Base-by-base conservation (phyloP, 2,329 filamentous ascomycete genomes). In the Aschersonia sp. region DNA sequence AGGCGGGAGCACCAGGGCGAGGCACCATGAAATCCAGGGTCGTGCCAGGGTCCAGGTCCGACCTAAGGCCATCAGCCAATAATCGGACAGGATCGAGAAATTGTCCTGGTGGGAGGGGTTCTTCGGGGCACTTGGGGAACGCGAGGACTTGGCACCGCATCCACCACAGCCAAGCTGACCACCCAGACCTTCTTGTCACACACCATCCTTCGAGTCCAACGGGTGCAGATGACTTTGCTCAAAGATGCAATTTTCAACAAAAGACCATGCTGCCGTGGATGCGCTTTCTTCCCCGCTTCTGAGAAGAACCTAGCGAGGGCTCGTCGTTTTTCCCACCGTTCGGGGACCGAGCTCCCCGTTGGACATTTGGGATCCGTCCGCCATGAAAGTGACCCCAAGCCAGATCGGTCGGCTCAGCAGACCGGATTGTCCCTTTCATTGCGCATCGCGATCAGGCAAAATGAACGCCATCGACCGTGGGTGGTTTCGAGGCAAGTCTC, bases 71-170 rank as follows among this genome's bases (percentile, higher is more conserved):
- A 47, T 47, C 51, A 47, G 46, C 63, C 63, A 65, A 64, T 66
- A 55, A 65, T 66, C 61, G 61, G 58, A 35, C 44, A 57, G 61
- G 32, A 65, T 65, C 58, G 61, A 55, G 45, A 47, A 55, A 42
- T 40, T 40, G 20, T 35, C 45, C 50, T 48, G 48, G 52, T 40
- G 35, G 43, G 31, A 30, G 44, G 38, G 40, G 47, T 47, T 47
- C 46, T 44, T 47, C 4, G 45, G 40, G 47, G 40, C 45, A 51
- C 51, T 43, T 51, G 47, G 41, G 29, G 5, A 30, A n/a, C 40
- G 9, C 40, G 30, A 40, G 35, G 44, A 49, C 32, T 40, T 46
- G 50, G 43, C 44, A 9, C n/a, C 20, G 38, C 35, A n/a, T 30
- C 35, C 32, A 38, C 32, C 32, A 38, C 10, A 6, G 6, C 32